Conservation (phyloP, 2,329 filamentous ascomycete species). For the Trichoderma koningii region DNA sequence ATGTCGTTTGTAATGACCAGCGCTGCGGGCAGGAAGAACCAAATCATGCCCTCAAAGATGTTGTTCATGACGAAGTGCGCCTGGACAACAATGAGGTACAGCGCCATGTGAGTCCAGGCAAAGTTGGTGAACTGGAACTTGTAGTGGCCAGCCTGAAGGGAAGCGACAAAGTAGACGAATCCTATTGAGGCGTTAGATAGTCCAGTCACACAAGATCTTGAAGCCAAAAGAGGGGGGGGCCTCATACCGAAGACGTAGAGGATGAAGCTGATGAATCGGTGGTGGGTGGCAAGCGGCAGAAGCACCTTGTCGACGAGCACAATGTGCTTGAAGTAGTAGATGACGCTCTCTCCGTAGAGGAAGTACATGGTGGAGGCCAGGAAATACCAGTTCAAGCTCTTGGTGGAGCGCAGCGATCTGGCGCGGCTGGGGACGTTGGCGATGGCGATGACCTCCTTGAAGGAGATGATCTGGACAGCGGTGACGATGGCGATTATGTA, state of each 20-base stretch:
- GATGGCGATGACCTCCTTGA: conserved; percentile 99
- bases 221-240: not conserved
- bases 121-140: conserved; percentile 99
- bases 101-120: conserved; percentile 98
- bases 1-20: conserved; percentile 99
- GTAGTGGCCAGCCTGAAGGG: conserved; percentile 93
- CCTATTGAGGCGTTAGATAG: conserved; percentile 55
- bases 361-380: conserved; percentile 99
- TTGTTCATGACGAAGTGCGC: conserved; percentile 99
- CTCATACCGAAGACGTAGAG: conserved; percentile 89
- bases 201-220: not conserved
- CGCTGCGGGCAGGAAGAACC: conserved; percentile 95
- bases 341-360: conserved; percentile 96
- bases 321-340: conserved; percentile 99
- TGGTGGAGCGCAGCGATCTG: conserved; percentile 88
- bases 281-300: conserved; percentile 91
- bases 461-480: conserved; percentile 91
- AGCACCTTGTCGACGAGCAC: conserved; percentile 92
- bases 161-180: conserved; percentile 97
- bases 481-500: conserved; percentile 95
- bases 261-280: conserved; percentile 97
- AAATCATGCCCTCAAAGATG: conserved; percentile 98
- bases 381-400: conserved; percentile 99
- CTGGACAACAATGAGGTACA: conserved; percentile 96
- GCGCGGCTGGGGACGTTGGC: conserved; percentile 91